Evolutionary conservation across 1,139 yeast genomes (phyloP), one percentile per base, ranked within the genome.

Genomic region (Chernovozyma sophiae-reginae): DNA sequence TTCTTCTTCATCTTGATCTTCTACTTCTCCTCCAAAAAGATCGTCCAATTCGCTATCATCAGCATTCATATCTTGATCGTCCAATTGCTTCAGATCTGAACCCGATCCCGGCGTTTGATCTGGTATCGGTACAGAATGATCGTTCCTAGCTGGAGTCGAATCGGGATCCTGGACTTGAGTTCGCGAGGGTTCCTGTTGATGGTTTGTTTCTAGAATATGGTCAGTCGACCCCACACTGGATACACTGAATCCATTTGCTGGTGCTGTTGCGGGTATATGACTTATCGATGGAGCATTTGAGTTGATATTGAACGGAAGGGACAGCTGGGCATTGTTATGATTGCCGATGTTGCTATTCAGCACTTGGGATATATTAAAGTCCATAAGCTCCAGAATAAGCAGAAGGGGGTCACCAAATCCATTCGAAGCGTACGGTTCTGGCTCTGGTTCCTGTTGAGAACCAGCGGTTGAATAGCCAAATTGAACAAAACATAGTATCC

Each of bases 401-500:
- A 47, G 44, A 17, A 67, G 33, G 3, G 74, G 73, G 40, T 65
- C 67, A 2, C 42, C 23, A 20, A 20, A 20, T 7, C 23, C 23
- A 10, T 20, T 20, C 6, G 23, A 6, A 20, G 23, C 23, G 10
- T 6, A 7, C 10, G 23, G 6, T 6, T 20, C 6, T 20, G 23
- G 10, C 8, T 20, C 23, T 7, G 23, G 10, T 10, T 20, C 8
- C 10, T 20, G 23, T 20, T 20, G 23, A 7, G 6, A 10, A 7
- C 10, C 8, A 6, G 10, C 23, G 10, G 23, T 6, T 20, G 23
- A 7, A 35, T 52, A 46, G 1, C 77, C 76, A 40, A 65, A 62
- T 48, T 84, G 92, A 7, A 77, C 60, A 37, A 77, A 65, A 47
- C 90, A 81, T 18, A 83, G 59, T 36, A 72, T 74, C 55, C 82